Evolutionary conservation across 805 yeast genomes (phyloP).

Genomic region (Komagataella pseudopastoris): DNA sequence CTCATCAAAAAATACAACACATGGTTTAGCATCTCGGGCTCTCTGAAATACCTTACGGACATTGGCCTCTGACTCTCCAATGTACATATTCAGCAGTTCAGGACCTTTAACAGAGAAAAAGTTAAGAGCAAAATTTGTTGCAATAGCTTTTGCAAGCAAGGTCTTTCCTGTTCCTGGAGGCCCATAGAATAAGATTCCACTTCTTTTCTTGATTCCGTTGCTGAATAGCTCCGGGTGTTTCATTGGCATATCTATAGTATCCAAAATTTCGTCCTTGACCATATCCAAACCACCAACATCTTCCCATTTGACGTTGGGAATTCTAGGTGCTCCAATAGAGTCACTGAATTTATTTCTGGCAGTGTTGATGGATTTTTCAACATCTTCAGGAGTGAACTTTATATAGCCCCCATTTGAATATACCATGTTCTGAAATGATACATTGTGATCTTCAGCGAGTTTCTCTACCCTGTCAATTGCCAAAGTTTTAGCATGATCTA

Average conservation of each 20-base stretch:
- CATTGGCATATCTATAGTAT: slow-evolving; percentile 91
- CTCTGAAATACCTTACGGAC: slow-evolving; percentile 87
- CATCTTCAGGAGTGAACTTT: slow-evolving; percentile 42
- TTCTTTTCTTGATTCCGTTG: slow-evolving; percentile 82
- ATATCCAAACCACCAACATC: slow-evolving; percentile 92
- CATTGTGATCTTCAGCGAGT: slow-evolving; percentile 11
- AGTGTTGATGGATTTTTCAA: slow-evolving; percentile 56
- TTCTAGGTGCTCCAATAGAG: slow-evolving; percentile 92
- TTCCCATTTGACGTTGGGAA: slow-evolving; percentile 92
- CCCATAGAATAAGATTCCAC: slow-evolving; percentile 91
- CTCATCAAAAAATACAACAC: slow-evolving; percentile 96
- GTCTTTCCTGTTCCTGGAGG: slow-evolving; percentile 99
- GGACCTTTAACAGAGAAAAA: slow-evolving; percentile 94
- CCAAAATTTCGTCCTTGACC: slow-evolving; percentile 86
- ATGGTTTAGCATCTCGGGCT: slow-evolving; percentile 94
- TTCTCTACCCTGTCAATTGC: slow-evolving; percentile 38
- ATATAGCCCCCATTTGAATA: slow-evolving; percentile 44
- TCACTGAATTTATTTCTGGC: slow-evolving; percentile 86
- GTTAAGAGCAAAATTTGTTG: slow-evolving; percentile 86
- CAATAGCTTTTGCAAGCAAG: slow-evolving; percentile 89
- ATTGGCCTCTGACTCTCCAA: slow-evolving; percentile 97
- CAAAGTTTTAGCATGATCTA: slow-evolving; percentile 44
- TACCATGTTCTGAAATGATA: slow-evolving; percentile 19
- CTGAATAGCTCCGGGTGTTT: slow-evolving; percentile 84
- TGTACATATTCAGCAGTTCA: slow-evolving; percentile 90